Base-by-base conservation (phyloP, 2,329 filamentous ascomycete species). In the Didymella pinodella region DNA sequence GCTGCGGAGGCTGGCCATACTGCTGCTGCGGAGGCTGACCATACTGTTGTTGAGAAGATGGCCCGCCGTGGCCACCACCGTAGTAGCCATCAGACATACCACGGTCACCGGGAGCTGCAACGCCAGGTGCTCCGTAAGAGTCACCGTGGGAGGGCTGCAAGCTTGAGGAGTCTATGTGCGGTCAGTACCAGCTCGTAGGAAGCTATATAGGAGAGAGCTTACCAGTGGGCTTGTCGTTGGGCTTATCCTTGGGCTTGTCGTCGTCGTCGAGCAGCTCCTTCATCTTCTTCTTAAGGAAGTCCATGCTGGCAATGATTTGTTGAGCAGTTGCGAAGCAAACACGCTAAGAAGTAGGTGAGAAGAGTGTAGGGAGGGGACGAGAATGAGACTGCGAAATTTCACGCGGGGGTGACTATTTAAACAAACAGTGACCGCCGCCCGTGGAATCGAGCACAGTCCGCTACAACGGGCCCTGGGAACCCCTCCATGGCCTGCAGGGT, bases 261-360 rank as follows among this genome's bases (percentile, higher is more conserved):
- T 78, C 75, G 45, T 79, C 75, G 52, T 79, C 75, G 55, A 80
- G 69, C 61, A 81, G 71, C 62, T 80, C 78, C 64, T 79, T 78
- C 68, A 78, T 80, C 63, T 80, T 76, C 61, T 81, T 80, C 69
- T 79, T 80, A 64, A 81, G 75, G 61, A 81, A 81, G 53, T 79
- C 79, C 79, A 81, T 81, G 43, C 7, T 55, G 51, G 48, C 26
- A 26, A 45, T 36, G 11, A n/a, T 12, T 22, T 46, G 40, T 28
- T 40, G 38, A 48, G 43, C 29, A 61, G 47, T 47, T 54, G 31
- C 18, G 18, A 26, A 41, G 12, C 7, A 34, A 38, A 18, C 18
- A 36, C 34, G 29, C 6, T 41, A 7, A 31, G 14, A 28, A 28
- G 16, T 25, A 18, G 20, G 26, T 26, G n/a, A 44, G 32, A 31